Percentiles rank a stretch among this genome's conserved stretches.
phyloP scores from a whole-genome alignment of 2,329 filamentous ascomycete genomes.

The Myriosclerotinia duriaeana region DNA sequence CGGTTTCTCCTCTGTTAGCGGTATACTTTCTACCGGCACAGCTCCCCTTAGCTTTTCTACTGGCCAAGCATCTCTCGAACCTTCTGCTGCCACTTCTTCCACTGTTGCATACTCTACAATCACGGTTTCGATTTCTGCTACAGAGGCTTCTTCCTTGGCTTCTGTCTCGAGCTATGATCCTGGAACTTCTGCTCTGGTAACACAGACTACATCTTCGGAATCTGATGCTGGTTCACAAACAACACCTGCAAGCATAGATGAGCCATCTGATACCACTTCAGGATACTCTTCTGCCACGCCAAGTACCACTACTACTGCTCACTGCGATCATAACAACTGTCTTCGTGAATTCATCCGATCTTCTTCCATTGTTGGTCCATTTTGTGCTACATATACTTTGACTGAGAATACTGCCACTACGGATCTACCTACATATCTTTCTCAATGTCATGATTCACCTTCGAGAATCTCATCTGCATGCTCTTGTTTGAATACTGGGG shows the following conservation, averaged over 20 bases:
- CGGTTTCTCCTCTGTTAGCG: background rate
- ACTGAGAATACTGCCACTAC: conserved; percentile 29
- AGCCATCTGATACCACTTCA: conserved; percentile 9
- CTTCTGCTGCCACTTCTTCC: conserved; percentile 13
- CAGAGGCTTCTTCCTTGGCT: conserved; percentile 11
- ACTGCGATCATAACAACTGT: conserved; percentile 36
- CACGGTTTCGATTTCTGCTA: background rate
- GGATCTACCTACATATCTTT: conserved; percentile 33
- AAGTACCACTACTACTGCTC: conserved; percentile 18
- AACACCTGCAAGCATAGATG: background rate
- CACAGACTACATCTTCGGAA: background rate
- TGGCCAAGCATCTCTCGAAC: conserved; percentile 3
- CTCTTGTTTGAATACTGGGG: conserved; percentile 29
- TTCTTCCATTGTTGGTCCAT: conserved; percentile 27
- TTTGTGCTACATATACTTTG: conserved; percentile 36
- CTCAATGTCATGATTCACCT: conserved; percentile 30
- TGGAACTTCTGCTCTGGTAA: conserved; percentile 3
- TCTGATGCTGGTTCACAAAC: background rate
- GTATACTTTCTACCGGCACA: conserved; percentile 11
- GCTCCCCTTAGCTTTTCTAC: conserved; percentile 15
- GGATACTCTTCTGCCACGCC: background rate
- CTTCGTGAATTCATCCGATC: conserved; percentile 33
- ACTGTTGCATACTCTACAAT: conserved; percentile 17
- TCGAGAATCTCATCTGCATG: conserved; percentile 34
- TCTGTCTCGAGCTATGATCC: conserved; percentile 22